phyloP scores from a whole-genome alignment of 441 rosid species.

The Arabidopsis hybrid region DNA sequence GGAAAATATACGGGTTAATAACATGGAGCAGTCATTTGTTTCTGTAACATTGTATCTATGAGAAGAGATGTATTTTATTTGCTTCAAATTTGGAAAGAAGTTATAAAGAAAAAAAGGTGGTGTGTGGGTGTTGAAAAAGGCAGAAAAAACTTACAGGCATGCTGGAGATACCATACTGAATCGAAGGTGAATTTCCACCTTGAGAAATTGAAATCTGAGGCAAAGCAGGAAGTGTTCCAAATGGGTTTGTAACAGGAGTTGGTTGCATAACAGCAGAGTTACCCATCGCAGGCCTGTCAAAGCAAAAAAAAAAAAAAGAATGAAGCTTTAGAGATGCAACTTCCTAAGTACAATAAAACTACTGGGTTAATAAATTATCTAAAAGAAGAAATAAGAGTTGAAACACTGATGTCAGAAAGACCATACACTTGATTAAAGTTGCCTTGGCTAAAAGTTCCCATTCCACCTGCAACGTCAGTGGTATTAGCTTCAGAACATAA shows the following conservation, averaged over 20 bases:
- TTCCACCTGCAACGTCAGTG: slow-evolving; percentile 52
- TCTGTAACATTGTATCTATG: not conserved
- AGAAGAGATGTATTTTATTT: not conserved
- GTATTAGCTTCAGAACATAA: slow-evolving; percentile 46
- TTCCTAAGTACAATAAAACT: not conserved
- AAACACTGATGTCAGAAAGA: slow-evolving; percentile 39
- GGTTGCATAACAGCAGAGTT: slow-evolving; percentile 64
- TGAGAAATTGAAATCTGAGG: slow-evolving; percentile 89
- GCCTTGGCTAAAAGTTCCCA: slow-evolving; percentile 59
- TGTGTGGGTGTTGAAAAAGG: slow-evolving; percentile 19
- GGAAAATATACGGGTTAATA: not conserved
- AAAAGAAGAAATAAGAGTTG: slow-evolving; percentile 12
- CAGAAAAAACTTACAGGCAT: slow-evolving; percentile 71
- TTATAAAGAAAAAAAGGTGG: not conserved
- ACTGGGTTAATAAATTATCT: slow-evolving; percentile 1
- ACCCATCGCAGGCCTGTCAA: slow-evolving; percentile 60
- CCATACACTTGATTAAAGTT: slow-evolving; percentile 65
- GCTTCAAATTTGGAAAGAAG: not conserved
- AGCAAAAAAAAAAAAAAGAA: slow-evolving; percentile 20
- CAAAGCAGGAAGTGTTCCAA: slow-evolving; percentile 91
- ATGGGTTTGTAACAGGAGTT: slow-evolving; percentile 71
- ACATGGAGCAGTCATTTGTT: not conserved
- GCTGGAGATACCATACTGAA: slow-evolving; percentile 96
- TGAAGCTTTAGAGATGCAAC: slow-evolving; percentile 11
- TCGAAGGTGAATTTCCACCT: slow-evolving; percentile 77